phyloP scores from a whole-genome alignment of 352 stramenopile species.

The Phytophthora hibernalis region DNA sequence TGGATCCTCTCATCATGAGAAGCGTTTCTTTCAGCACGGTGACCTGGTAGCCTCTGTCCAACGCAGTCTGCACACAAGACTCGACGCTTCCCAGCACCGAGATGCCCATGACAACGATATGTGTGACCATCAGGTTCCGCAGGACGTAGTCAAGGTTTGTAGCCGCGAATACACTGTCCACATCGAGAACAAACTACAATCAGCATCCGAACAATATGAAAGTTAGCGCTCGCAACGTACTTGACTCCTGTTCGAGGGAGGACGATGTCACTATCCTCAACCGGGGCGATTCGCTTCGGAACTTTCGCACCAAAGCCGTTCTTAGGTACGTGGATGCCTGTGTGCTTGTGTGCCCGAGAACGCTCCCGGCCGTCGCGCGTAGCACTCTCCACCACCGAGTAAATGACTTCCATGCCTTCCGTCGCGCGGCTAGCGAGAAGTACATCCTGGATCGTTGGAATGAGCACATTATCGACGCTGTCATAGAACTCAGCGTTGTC shows the following conservation, averaged over 20 bases:
- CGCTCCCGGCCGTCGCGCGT: slow-evolving; percentile 87
- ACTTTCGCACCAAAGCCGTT: slow-evolving; percentile 74
- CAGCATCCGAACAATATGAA: background rate
- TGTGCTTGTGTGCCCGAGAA: slow-evolving; percentile 88
- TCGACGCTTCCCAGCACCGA: slow-evolving; percentile 86
- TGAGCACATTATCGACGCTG: slow-evolving; percentile 53
- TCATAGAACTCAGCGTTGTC: slow-evolving; percentile 50
- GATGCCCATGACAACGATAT: slow-evolving; percentile 88
- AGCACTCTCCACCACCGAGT: slow-evolving; percentile 90
- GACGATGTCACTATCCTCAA: slow-evolving; percentile 78
- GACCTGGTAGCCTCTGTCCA: slow-evolving; percentile 90
- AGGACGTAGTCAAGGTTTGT: slow-evolving; percentile 93
- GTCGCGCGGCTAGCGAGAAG: slow-evolving; percentile 57
- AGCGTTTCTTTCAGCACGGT: slow-evolving; percentile 85
- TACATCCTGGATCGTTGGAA: slow-evolving; percentile 68
- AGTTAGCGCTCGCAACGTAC: slow-evolving; percentile 40
- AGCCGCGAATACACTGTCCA: slow-evolving; percentile 85
- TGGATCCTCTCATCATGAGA: slow-evolving; percentile 17
- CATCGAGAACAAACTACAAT: slow-evolving; percentile 20
- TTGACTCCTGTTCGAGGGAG: slow-evolving; percentile 83
- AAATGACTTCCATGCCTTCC: slow-evolving; percentile 85
- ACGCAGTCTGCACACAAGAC: slow-evolving; percentile 78
- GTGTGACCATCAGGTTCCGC: slow-evolving; percentile 85
- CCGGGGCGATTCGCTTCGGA: slow-evolving; percentile 53
- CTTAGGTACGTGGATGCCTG: slow-evolving; percentile 78